These are phyloP conservation scores for Clavispora santaluciae DNA, from an alignment of 805 yeast genomes.

Conservation along the genomic window DNA sequence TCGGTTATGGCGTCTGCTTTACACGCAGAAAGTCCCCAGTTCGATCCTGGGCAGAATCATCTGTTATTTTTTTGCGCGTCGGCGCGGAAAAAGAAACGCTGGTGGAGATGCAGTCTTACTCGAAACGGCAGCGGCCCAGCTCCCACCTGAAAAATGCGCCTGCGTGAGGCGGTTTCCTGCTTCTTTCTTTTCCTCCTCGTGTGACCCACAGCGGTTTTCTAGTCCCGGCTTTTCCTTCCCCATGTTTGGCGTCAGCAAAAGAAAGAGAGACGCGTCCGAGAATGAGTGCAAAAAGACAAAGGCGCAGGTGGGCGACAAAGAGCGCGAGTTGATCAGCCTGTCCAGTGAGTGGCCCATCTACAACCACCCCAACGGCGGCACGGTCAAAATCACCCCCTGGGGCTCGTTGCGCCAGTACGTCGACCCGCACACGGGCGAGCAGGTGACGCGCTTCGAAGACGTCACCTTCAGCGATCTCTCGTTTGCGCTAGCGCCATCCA, in stretches of 20 bases:
- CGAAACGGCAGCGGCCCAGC: neutral
- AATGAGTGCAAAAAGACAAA: constrained; percentile 19
- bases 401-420: constrained; percentile 51
- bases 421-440: constrained; percentile 39
- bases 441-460: constrained; percentile 47
- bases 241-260: constrained; percentile 11
- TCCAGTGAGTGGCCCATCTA: constrained; percentile 50
- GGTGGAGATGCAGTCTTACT: neutral
- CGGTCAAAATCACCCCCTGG: constrained; percentile 57
- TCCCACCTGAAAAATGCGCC: neutral
- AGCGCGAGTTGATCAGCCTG: constrained; percentile 12
- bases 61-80: constrained; percentile 6
- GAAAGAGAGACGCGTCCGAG: constrained; percentile 21
- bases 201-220: neutral
- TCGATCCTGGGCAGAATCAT: constrained; percentile 99
- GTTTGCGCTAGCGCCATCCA: constrained; percentile 12
- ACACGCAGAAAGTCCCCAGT: constrained; percentile 99
- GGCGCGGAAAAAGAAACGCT: neutral
- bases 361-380: constrained; percentile 60
- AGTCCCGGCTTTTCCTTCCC: neutral
- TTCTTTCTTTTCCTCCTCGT: neutral
- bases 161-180: neutral
- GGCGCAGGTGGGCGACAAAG: constrained; percentile 15
- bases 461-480: constrained; percentile 20
- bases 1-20: constrained; percentile 99